These are phyloP conservation scores for Hymenoscyphus fructigenus DNA, from an alignment of 2,329 filamentous ascomycete genomes.

Conservation along the genomic window DNA sequence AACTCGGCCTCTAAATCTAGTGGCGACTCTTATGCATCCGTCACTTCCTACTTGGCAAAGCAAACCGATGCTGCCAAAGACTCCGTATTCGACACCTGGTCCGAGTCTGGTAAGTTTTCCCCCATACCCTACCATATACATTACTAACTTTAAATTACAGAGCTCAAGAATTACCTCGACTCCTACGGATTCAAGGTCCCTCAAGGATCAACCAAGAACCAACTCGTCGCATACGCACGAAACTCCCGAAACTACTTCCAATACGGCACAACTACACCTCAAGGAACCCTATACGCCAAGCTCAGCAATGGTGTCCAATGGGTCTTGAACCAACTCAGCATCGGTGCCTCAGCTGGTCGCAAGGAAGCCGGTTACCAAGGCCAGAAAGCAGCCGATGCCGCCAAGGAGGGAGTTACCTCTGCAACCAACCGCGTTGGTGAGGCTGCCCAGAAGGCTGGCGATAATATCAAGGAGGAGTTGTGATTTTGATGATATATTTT, in stretches of 20 bases:
- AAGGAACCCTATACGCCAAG: conserved; percentile 65
- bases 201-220: conserved; percentile 47
- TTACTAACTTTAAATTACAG: conserved; percentile 35
- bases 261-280: conserved; percentile 68
- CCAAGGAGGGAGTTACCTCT: conserved; percentile 37
- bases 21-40: conserved; percentile 60
- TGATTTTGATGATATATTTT: conserved; percentile 18
- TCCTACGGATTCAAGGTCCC: conserved; percentile 63
- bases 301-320: conserved; percentile 48
- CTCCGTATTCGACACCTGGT: conserved; percentile 71
- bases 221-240: conserved; percentile 69
- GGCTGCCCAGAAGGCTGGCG: conserved; percentile 37
- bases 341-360: conserved; percentile 47
- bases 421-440: conserved; percentile 38
- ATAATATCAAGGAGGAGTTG: conserved; percentile 38
- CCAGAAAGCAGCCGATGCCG: conserved; percentile 46
- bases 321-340: conserved; percentile 48
- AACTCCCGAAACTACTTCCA: conserved; percentile 75
- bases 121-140: not conserved
- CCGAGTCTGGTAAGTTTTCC: conserved; percentile 41
- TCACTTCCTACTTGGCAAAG: conserved; percentile 67
- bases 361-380: conserved; percentile 42
- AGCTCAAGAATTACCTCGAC: conserved; percentile 78
- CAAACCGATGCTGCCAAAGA: conserved; percentile 66
- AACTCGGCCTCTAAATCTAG: conserved; percentile 58